Evolutionary conservation across 2,329 filamentous ascomycete genomes (phyloP).

Genomic region (Thielaviopsis ethacetica): DNA sequence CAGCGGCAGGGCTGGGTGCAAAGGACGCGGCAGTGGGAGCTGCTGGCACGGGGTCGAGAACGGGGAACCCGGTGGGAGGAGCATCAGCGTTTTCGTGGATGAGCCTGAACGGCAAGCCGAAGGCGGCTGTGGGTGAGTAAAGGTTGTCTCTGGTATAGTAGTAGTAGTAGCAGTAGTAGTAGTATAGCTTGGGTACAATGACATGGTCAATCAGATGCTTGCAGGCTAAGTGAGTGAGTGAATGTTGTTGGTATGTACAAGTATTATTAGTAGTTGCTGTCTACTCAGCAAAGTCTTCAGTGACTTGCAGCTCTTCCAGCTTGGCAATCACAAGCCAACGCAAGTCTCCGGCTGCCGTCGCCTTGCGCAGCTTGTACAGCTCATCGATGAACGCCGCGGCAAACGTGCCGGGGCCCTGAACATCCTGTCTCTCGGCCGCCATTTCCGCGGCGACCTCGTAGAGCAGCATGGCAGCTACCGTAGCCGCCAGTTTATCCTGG

Average conservation of each 20-base stretch:
- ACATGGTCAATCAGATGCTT: too few species aligned
- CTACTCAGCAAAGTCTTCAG: slow-evolving; percentile 6
- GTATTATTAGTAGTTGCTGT: background rate
- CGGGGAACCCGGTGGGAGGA: slow-evolving; percentile 74
- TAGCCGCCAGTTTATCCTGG: slow-evolving; percentile 53
- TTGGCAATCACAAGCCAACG: slow-evolving; percentile 37
- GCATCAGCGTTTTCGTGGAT: slow-evolving; percentile 92
- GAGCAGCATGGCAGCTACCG: slow-evolving; percentile 55
- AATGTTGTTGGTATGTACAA: too few species aligned
- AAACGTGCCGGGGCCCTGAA: slow-evolving; percentile 72
- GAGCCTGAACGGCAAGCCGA: slow-evolving; percentile 36
- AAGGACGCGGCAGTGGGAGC: background rate
- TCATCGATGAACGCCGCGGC: slow-evolving; percentile 73
- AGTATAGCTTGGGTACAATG: background rate
- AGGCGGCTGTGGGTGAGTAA: slow-evolving; percentile 13
- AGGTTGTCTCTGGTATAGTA: background rate
- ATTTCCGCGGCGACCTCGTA: slow-evolving; percentile 61
- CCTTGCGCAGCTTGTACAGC: slow-evolving; percentile 33
- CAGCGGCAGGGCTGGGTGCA: background rate
- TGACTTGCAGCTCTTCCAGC: slow-evolving; percentile 22
- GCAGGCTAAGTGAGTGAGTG: too few species aligned
- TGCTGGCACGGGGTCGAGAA: slow-evolving; percentile 28
- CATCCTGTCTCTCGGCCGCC: slow-evolving; percentile 46
- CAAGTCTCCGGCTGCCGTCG: slow-evolving; percentile 29
- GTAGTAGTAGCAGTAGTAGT: background rate